A percentile compares a stretch with the other conserved stretches of the same genome.
Evolutionary conservation across 768 basidiomycete species (phyloP).

Genomic region (Rubroboletus satanas): DNA sequence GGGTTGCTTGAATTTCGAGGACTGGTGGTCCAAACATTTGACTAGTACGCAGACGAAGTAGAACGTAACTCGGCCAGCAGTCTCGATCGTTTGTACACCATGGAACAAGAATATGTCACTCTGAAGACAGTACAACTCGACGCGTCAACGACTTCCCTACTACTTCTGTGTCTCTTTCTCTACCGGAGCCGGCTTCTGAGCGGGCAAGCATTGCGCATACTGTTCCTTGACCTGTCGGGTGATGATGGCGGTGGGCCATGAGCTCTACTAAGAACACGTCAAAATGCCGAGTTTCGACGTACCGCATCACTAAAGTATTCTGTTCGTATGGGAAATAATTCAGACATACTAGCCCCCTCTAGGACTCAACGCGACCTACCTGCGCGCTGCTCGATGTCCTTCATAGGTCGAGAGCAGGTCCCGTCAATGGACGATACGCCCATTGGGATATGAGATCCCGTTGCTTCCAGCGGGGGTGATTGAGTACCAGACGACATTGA

Average conservation of each 20-base stretch:
- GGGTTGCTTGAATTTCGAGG: conserved; percentile 66
- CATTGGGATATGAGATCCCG: conserved; percentile 45
- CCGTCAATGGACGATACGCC: conserved; percentile 44
- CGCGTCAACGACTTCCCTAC: background rate
- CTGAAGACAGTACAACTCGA: background rate
- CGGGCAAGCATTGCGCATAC: conserved; percentile 9
- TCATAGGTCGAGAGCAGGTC: conserved; percentile 33
- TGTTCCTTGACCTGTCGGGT: conserved; percentile 21
- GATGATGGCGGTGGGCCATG: background rate
- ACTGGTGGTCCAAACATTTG: conserved; percentile 74
- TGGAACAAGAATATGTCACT: background rate
- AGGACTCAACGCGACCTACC: conserved; percentile 27
- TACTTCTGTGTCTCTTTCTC: conserved; percentile 1
- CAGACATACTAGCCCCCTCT: background rate
- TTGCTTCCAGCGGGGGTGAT: conserved; percentile 53
- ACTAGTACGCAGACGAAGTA: conserved; percentile 13
- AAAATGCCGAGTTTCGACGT: background rate
- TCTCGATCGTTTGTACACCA: conserved; percentile 5
- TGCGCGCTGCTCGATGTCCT: conserved; percentile 44
- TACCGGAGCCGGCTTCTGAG: conserved; percentile 9
- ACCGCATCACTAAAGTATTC: conserved; percentile 32
- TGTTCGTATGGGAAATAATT: conserved; percentile 1
- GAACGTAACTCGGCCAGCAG: background rate
- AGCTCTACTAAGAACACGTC: background rate
- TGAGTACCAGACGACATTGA: conserved; percentile 41